phyloP scores from a whole-genome alignment of 2,329 filamentous ascomycete species.

The Sporothrix globosa region DNA sequence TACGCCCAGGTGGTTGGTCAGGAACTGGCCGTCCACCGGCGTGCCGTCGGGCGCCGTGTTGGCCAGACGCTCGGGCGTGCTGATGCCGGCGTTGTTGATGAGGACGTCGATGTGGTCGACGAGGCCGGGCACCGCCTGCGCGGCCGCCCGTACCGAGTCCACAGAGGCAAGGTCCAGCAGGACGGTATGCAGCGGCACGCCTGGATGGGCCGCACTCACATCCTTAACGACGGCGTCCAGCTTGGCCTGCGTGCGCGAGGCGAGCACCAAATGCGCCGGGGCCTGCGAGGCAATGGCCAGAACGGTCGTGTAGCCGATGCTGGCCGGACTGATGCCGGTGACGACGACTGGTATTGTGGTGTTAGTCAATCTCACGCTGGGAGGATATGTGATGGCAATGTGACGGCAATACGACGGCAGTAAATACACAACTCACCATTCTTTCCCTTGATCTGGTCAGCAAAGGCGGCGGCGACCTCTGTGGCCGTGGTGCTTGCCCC shows the following conservation, averaged over 20 bases:
- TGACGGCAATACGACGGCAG: no score
- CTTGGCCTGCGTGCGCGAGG: slow-evolving; percentile 50
- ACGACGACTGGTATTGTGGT: slow-evolving; percentile 32
- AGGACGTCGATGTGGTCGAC: slow-evolving; percentile 46
- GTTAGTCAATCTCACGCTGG: neutral
- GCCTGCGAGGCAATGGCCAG: slow-evolving; percentile 51
- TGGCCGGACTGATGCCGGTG: slow-evolving; percentile 49
- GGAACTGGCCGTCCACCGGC: slow-evolving; percentile 38
- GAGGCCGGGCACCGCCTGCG: slow-evolving; percentile 40
- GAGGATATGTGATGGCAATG: no score
- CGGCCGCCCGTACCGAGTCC: slow-evolving; percentile 44
- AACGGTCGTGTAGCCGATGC: slow-evolving; percentile 49
- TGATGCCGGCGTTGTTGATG: slow-evolving; percentile 50
- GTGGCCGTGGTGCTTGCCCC: slow-evolving; percentile 35
- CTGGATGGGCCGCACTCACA: slow-evolving; percentile 40
- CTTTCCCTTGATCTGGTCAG: slow-evolving; percentile 31
- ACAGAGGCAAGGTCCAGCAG: slow-evolving; percentile 44
- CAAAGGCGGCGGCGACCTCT: slow-evolving; percentile 35
- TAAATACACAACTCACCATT: no score
- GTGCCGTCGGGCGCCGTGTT: slow-evolving; percentile 42
- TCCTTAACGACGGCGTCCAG: slow-evolving; percentile 47
- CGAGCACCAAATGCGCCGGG: slow-evolving; percentile 49
- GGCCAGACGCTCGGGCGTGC: slow-evolving; percentile 42
- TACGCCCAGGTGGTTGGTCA: slow-evolving; percentile 52
- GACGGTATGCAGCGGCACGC: slow-evolving; percentile 39